Evolutionary conservation across 148 eudicot species (phyloP), one percentile per base, ranked within the genome.

Genomic region (Spergularia bocconei): DNA sequence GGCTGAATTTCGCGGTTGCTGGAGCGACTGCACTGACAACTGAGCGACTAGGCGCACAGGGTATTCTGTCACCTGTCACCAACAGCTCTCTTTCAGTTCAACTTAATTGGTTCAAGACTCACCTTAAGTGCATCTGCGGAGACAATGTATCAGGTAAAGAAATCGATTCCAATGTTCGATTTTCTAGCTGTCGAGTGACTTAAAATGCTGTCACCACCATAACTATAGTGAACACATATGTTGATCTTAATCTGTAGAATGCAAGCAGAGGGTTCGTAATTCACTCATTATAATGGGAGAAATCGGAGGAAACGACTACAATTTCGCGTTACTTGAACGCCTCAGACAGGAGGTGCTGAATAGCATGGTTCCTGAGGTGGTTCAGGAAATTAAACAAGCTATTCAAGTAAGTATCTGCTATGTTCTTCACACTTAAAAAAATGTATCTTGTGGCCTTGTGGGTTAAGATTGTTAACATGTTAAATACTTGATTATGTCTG

Each of bases 261-360:
- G 47, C 67, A 38, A 36, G 47, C 7, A 7, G 38, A 63, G 67
- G 47, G 67, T 63, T 14, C 11, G 47, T 1, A 38, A 63, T 33
- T 63, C 67, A 33, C 67, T 84, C 54, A 52, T 84, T 55, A 13
- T 84, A 19, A 63, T 81, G 75, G 87, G 87, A 29, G 87, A 81
- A 69, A 76, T 79, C 13, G 87, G 87, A 29, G 84, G 87, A 13
- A 84, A 84, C 61, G 87, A 84, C 74, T 75, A 74, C 57, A 78
- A 81, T 48, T 44, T 72, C 64, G 80, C 73, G 41, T 44, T 84
- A 17, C 44, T 63, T 13, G 75, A 78, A 67, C 77, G 80, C 23
- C 41, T 55, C 57, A 20, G 57, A 9, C 2, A 53, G 1, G 64
- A 78, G 33, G 75, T 51, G 20, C 33, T 54, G 39, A 53, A 48